Evolutionary conservation across 2,329 filamentous ascomycete genomes (phyloP).

Genomic region (Fusarium beomiforme): DNA sequence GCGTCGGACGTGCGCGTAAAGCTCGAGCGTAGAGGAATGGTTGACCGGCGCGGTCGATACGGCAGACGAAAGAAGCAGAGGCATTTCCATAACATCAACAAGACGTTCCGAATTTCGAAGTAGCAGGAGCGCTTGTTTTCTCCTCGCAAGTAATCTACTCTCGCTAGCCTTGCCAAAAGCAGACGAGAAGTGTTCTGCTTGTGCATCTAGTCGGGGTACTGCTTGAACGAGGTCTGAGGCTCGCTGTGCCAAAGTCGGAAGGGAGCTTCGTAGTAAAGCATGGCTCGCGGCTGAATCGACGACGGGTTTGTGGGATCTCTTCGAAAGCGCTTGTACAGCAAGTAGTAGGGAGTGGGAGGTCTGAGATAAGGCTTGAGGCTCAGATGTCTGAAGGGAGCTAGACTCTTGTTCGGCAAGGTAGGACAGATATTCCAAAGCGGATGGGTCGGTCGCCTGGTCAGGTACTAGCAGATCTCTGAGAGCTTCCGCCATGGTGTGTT

Average conservation of each 20-base stretch:
- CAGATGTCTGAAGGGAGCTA: constrained; percentile 75
- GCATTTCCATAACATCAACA: constrained; percentile 90
- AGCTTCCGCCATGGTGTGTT: constrained; percentile 49
- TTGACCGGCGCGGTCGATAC: constrained; percentile 74
- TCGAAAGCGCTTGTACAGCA: constrained; percentile 86
- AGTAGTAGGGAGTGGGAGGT: constrained; percentile 82
- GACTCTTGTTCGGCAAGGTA: constrained; percentile 82
- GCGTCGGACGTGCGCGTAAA: constrained; percentile 92
- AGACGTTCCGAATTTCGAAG: constrained; percentile 89
- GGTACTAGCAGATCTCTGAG: constrained; percentile 49
- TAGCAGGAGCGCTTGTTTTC: constrained; percentile 83
- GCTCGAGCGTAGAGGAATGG: constrained; percentile 88
- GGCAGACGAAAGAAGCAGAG: constrained; percentile 83
- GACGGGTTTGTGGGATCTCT: constrained; percentile 86
- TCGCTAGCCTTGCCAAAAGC: constrained; percentile 81
- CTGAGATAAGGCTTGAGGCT: constrained; percentile 83
- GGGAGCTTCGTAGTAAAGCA: constrained; percentile 73
- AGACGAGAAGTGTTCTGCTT: constrained; percentile 81
- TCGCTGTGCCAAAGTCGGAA: constrained; percentile 76
- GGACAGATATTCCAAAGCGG: constrained; percentile 76
- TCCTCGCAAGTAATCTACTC: constrained; percentile 74
- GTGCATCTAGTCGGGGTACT: constrained; percentile 81
- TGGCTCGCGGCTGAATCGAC: constrained; percentile 84
- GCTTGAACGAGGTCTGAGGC: constrained; percentile 73
- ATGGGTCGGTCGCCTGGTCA: constrained; percentile 55